Percentiles rank a stretch among this genome's conserved stretches.
Conservation (phyloP, 495 filamentous ascomycete species). For the Emericellopsis terricola region DNA sequence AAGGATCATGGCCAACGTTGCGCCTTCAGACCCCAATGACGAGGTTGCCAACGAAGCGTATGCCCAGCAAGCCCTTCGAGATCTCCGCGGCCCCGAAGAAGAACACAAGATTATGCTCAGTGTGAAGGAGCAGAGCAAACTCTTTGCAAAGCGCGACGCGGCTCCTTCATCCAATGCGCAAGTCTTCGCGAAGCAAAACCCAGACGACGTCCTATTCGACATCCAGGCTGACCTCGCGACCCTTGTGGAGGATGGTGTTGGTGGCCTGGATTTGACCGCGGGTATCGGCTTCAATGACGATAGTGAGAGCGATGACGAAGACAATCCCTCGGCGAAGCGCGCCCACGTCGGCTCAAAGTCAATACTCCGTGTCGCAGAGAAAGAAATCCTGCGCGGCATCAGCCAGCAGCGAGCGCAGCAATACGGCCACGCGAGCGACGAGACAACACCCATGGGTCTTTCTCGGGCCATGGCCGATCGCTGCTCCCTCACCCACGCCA, state of each 20-base stretch:
- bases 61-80: constrained; percentile 55
- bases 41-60: constrained; percentile 59
- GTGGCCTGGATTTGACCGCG: constrained; percentile 36
- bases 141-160: constrained; percentile 49
- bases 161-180: constrained; percentile 34
- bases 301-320: constrained; percentile 37
- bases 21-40: constrained; percentile 53
- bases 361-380: constrained; percentile 33
- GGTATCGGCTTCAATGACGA: constrained; percentile 45
- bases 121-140: constrained; percentile 65
- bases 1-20: constrained; percentile 76
- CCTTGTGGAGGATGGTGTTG: constrained; percentile 23
- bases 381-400: constrained; percentile 34
- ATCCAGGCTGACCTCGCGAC: constrained; percentile 42
- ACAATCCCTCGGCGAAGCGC: constrained; percentile 4
- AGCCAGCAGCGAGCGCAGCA: constrained; percentile 33
- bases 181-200: constrained; percentile 45
- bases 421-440: constrained; percentile 21
- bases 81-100: constrained; percentile 57
- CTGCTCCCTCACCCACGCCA: constrained; percentile 72
- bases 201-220: constrained; percentile 42
- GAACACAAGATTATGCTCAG: constrained; percentile 66
- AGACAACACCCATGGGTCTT: constrained; percentile 41
- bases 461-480: constrained; percentile 48
- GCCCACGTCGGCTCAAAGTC: constrained; percentile 39